Conservation (phyloP, 306 rosid genomes). For the Alnus glutinosa region DNA sequence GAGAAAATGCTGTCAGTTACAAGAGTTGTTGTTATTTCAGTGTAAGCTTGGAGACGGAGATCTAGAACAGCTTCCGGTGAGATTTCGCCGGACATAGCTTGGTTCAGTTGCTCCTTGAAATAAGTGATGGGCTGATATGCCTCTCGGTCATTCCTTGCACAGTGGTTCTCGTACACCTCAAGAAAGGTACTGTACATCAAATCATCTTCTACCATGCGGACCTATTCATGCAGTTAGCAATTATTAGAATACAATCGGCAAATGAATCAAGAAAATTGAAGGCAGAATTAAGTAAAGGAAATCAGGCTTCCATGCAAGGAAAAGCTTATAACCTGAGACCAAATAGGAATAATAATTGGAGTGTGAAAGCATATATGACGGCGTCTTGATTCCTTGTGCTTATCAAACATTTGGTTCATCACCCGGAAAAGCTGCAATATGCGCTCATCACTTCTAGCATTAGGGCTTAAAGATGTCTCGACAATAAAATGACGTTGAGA, state of each 20-base stretch:
- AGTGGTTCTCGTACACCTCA: slow-evolving; percentile 98
- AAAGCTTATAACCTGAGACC: slow-evolving; percentile 83
- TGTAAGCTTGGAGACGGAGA: slow-evolving; percentile 88
- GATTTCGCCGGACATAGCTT: slow-evolving; percentile 89
- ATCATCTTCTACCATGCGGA: slow-evolving; percentile 99
- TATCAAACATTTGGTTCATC: slow-evolving; percentile 99
- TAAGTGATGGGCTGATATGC: slow-evolving; percentile 93
- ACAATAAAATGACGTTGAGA: slow-evolving; percentile 99
- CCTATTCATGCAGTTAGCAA: slow-evolving; percentile 49
- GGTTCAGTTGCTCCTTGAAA: slow-evolving; percentile 97
- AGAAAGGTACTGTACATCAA: slow-evolving; percentile 98
- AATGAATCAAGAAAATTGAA: background rate
- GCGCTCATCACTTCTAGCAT: slow-evolving; percentile 98
- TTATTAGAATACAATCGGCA: background rate
- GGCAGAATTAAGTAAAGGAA: background rate
- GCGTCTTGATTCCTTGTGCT: slow-evolving; percentile 98
- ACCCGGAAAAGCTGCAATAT: slow-evolving; percentile 97
- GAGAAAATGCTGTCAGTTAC: slow-evolving; percentile 90
- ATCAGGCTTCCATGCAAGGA: background rate
- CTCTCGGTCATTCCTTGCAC: slow-evolving; percentile 92
- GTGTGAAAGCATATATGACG: slow-evolving; percentile 96
- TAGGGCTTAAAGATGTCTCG: slow-evolving; percentile 96
- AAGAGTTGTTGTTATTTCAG: slow-evolving; percentile 66
- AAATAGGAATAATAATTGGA: slow-evolving; percentile 96
- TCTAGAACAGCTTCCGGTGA: slow-evolving; percentile 91